Evolutionary conservation across 352 stramenopile genomes (phyloP).

Genomic region (Stramenopiles sp.): DNA sequence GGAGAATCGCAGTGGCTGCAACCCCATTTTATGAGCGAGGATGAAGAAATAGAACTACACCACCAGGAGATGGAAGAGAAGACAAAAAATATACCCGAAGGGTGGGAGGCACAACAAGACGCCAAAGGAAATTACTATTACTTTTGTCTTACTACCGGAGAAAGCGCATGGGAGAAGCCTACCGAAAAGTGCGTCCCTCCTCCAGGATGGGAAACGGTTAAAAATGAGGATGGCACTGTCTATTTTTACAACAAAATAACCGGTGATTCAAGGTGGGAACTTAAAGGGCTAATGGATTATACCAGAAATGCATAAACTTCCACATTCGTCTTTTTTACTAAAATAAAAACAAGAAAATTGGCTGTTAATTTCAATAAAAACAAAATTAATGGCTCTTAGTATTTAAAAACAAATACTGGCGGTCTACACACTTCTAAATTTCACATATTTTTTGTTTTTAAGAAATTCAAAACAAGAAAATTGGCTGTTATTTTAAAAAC

Average conservation of each 20-base stretch:
- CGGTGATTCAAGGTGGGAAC: neutral
- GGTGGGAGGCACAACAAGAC: slow-evolving; percentile 15
- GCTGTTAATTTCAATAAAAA: no score
- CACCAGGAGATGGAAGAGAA: neutral
- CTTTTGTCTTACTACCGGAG: neutral
- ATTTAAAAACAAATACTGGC: no score
- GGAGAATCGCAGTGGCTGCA: neutral
- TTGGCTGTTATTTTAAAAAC: no score
- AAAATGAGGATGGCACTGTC: neutral
- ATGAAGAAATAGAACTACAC: neutral
- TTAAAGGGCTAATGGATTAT: slow-evolving; percentile 4
- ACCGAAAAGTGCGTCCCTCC: neutral
- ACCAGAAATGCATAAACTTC: no score
- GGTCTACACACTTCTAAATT: no score
- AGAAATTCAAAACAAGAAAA: no score
- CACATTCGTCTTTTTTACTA: no score
- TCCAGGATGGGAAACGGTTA: neutral
- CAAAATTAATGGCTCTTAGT: no score
- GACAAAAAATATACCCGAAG: neutral
- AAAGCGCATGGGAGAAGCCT: neutral
- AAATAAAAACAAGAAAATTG: no score
- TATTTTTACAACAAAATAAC: slow-evolving; percentile 10
- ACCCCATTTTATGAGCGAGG: slow-evolving; percentile 1
- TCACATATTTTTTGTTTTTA: no score
- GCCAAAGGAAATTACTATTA: slow-evolving; percentile 12